A percentile compares a stretch with the other conserved stretches of the same genome.
These are phyloP conservation scores for Daldinia sp. DNA, from an alignment of 2,329 filamentous ascomycete species.

Conservation along the genomic window DNA sequence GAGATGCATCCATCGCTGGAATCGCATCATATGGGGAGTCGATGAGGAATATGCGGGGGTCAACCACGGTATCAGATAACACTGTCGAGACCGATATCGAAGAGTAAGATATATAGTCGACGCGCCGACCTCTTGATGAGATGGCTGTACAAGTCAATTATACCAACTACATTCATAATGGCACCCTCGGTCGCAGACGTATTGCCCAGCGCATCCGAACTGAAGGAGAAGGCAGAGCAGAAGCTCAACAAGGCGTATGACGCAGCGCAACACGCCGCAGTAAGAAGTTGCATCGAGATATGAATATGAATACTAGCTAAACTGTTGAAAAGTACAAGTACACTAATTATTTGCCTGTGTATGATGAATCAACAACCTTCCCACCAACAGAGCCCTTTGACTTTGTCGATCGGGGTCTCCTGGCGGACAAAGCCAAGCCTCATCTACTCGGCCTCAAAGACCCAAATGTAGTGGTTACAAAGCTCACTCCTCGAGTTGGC, in stretches of 20 bases:
- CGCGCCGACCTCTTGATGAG: not conserved
- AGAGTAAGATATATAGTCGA: slow-evolving; percentile 25
- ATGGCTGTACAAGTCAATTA: slow-evolving; percentile 3
- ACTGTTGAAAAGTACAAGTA: slow-evolving; percentile 46
- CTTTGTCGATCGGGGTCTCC: slow-evolving; percentile 51
- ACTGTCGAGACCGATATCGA: slow-evolving; percentile 3
- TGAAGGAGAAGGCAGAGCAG: slow-evolving; percentile 34
- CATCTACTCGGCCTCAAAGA: slow-evolving; percentile 50
- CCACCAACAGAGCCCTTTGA: slow-evolving; percentile 52
- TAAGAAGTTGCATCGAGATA: slow-evolving; percentile 20
- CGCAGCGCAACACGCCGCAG: slow-evolving; percentile 35
- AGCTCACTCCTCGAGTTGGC: slow-evolving; percentile 42
- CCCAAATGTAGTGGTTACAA: slow-evolving; percentile 39
- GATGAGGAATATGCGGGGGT: slow-evolving; percentile 34
- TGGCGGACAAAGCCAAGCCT: slow-evolving; percentile 53
- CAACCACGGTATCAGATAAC: slow-evolving; percentile 15
- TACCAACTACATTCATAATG: slow-evolving; percentile 33
- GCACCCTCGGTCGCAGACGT: slow-evolving; percentile 41
- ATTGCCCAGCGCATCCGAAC: slow-evolving; percentile 35
- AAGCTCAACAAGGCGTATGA: slow-evolving; percentile 42
- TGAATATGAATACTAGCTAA: slow-evolving; percentile 4
- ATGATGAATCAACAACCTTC: slow-evolving; percentile 49
- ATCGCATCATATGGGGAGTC: slow-evolving; percentile 32
- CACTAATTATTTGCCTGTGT: slow-evolving; percentile 47
- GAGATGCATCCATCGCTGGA: slow-evolving; percentile 20